Evolutionary conservation across 208 protist genomes (phyloP).

Genomic region (Kentomonas sorsogonicus): DNA sequence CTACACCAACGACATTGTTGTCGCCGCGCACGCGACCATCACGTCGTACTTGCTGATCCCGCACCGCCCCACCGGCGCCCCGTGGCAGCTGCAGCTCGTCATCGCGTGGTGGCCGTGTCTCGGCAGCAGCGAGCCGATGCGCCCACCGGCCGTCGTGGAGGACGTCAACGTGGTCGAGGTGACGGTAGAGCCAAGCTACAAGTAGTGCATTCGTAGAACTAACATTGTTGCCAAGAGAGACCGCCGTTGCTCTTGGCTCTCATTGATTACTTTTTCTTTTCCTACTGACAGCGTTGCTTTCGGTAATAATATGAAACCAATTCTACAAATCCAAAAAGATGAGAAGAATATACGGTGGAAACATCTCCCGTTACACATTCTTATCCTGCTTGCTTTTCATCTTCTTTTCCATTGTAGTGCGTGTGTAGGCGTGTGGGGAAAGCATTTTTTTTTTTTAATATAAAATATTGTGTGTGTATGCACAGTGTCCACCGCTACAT

Average conservation of each 20-base stretch:
- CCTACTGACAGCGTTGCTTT: not conserved
- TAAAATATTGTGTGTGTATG: conserved; percentile 3
- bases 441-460: not conserved
- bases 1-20: conserved; percentile 86
- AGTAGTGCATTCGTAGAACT: no score
- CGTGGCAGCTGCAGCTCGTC: conserved; percentile 68
- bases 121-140: conserved; percentile 17
- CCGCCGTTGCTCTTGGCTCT: not conserved
- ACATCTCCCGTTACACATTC: conserved; percentile 1
- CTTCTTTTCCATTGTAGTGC: not conserved
- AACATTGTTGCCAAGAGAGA: no score
- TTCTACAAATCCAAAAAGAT: conserved; percentile 8
- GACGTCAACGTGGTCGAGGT: not conserved
- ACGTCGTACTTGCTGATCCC: conserved; percentile 53
- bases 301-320: not conserved
- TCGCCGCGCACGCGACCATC: conserved; percentile 50
- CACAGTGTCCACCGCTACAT: not conserved
- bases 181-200: not conserved
- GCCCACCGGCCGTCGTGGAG: no score
- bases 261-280: conserved; percentile 9
- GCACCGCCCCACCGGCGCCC: conserved; percentile 55
- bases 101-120: conserved; percentile 73
- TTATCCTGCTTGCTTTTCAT: not conserved
- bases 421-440: not conserved
- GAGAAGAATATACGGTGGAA: conserved; percentile 6